A percentile compares a stretch with the other conserved stretches of the same genome.
phyloP scores from a whole-genome alignment of 2,329 filamentous ascomycete genomes.

The Colletotrichum tropicicola region DNA sequence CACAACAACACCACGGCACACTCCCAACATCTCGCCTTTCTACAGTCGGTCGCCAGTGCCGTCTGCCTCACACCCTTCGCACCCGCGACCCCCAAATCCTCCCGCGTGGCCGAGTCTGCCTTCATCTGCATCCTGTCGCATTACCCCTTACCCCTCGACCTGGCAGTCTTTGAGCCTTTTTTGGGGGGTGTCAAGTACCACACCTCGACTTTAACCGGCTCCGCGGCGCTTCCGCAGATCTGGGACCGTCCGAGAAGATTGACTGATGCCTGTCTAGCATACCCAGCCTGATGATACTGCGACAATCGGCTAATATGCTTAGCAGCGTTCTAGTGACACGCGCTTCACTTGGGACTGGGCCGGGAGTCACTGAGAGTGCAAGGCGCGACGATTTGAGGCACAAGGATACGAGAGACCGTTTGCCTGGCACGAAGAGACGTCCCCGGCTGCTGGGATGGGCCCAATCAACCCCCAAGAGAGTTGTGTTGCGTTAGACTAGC shows the following conservation, averaged over 20 bases:
- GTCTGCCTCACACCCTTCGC: not conserved
- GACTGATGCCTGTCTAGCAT: not conserved
- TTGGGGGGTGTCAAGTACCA: not conserved
- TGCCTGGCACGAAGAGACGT: not conserved
- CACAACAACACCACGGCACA: not conserved
- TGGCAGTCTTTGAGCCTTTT: not conserved
- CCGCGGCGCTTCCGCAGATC: not conserved
- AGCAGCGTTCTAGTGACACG: not conserved
- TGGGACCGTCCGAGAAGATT: slow-evolving; percentile 6
- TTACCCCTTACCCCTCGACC: not conserved
- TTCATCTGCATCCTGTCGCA: not conserved
- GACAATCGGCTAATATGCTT: slow-evolving; percentile 3
- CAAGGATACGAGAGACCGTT: not conserved
- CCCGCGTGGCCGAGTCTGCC: not conserved
- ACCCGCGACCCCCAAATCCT: not conserved
- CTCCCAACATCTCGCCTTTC: too few relatives aligned
- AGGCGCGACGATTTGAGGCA: not conserved
- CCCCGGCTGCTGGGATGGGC: not conserved
- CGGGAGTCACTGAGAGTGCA: not conserved
- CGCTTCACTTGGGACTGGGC: not conserved
- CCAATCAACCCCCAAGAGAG: not conserved
- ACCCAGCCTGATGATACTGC: not conserved
- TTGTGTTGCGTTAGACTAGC: not conserved
- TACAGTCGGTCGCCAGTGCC: too few relatives aligned
- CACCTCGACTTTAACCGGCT: slow-evolving; percentile 18